phyloP scores from a whole-genome alignment of 495 filamentous ascomycete genomes.

The Aspergillus taichungensis region DNA sequence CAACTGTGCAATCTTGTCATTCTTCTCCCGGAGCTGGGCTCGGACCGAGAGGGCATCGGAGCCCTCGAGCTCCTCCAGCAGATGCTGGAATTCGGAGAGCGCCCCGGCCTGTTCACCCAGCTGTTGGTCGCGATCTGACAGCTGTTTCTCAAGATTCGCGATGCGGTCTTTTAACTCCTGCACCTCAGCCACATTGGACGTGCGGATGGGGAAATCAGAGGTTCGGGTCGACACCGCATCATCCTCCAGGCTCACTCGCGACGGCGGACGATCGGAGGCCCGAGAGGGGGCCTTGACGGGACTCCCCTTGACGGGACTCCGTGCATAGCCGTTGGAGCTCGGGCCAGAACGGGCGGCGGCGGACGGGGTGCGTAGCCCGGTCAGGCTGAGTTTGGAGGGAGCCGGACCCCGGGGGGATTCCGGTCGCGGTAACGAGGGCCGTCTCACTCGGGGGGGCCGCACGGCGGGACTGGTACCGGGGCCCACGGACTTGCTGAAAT shows the following conservation, averaged over 20 bases:
- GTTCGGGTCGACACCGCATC: slow-evolving; percentile 25
- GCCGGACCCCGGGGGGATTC: slow-evolving; percentile 61
- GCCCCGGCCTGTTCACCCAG: slow-evolving; percentile 76
- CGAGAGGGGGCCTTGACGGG: slow-evolving; percentile 38
- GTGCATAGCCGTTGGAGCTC: slow-evolving; percentile 23
- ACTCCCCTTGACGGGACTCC: slow-evolving; percentile 35
- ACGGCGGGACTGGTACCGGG: slow-evolving; percentile 55
- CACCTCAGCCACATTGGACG: slow-evolving; percentile 38
- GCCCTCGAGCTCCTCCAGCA: slow-evolving; percentile 58
- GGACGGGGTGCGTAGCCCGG: slow-evolving; percentile 41
- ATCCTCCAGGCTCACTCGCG: slow-evolving; percentile 33
- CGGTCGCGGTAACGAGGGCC: slow-evolving; percentile 72
- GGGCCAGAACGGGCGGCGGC: slow-evolving; percentile 21
- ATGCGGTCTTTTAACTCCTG: slow-evolving; percentile 54
- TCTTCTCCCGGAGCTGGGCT: slow-evolving; percentile 80
- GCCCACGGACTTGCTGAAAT: slow-evolving; percentile 82
- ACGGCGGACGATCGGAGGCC: slow-evolving; percentile 34
- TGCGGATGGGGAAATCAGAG: slow-evolving; percentile 33
- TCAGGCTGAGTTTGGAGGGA: slow-evolving; percentile 48
- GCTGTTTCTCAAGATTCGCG: slow-evolving; percentile 51
- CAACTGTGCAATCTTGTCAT: slow-evolving; percentile 87
- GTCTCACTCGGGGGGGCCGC: slow-evolving; percentile 47
- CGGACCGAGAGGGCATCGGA: slow-evolving; percentile 71
- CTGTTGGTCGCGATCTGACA: slow-evolving; percentile 79
- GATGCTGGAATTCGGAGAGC: slow-evolving; percentile 52